A percentile compares a stretch with the other conserved stretches of the same genome.
Conservation (phyloP, 2,329 filamentous ascomycete genomes). For the Sporothrix luriei region DNA sequence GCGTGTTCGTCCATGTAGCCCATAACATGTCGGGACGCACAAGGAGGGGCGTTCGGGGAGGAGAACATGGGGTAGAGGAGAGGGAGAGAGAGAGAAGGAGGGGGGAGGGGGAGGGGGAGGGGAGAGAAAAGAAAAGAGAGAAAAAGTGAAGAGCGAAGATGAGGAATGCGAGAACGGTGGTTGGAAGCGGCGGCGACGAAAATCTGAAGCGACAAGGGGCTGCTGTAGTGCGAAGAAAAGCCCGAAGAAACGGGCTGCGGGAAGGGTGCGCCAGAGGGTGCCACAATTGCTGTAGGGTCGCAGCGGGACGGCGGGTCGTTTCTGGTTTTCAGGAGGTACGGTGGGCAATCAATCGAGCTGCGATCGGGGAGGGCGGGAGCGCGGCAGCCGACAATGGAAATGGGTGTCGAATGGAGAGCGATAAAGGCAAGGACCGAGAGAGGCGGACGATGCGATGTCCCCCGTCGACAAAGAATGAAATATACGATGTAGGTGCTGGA, state of each 20-base stretch:
- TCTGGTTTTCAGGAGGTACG: conserved; percentile 25
- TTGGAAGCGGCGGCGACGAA: conserved; percentile 18
- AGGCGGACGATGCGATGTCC: conserved; percentile 8
- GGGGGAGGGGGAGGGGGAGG: background rate
- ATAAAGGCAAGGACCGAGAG: conserved; percentile 32
- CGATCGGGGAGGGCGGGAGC: conserved; percentile 4
- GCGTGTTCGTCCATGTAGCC: conserved; percentile 51
- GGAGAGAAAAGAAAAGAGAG: background rate
- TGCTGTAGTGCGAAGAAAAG: conserved; percentile 25
- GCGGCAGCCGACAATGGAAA: background rate
- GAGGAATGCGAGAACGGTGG: background rate
- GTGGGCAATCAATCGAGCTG: conserved; percentile 21
- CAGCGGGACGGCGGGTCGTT: conserved; percentile 28
- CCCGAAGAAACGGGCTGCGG: conserved; percentile 13
- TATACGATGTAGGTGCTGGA: background rate
- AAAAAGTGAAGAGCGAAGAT: conserved; percentile 4
- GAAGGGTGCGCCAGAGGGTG: conserved; percentile 10
- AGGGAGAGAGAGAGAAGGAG: background rate
- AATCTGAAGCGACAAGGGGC: conserved; percentile 19
- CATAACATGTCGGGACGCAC: conserved; percentile 52
- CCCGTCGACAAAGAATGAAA: background rate
- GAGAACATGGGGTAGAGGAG: conserved; percentile 30
- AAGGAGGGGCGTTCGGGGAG: conserved; percentile 23
- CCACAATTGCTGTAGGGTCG: conserved; percentile 25
- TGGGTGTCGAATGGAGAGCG: conserved; percentile 19